Evolutionary conservation across 2,329 filamentous ascomycete genomes (phyloP).

Genomic region (Cytospora chrysosperma): DNA sequence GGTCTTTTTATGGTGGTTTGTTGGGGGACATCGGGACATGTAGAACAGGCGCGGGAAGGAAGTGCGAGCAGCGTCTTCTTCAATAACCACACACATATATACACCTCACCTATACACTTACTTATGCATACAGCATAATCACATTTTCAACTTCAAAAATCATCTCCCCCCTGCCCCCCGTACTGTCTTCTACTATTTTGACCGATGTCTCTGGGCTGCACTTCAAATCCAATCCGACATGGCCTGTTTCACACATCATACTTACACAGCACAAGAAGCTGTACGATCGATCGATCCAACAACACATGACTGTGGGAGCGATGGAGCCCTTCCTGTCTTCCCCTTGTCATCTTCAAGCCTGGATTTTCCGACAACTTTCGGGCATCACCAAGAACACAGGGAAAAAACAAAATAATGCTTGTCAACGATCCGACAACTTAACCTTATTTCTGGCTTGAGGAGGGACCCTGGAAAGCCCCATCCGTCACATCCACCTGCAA

Average conservation of each 20-base stretch:
- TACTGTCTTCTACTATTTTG: too few species aligned
- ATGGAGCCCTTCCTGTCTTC: background rate
- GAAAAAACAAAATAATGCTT: too few species aligned
- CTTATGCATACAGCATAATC: too few species aligned
- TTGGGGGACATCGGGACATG: too few species aligned
- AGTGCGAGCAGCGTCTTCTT: too few species aligned
- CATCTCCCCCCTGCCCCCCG: too few species aligned
- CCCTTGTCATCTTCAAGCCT: background rate
- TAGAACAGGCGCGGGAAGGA: too few species aligned
- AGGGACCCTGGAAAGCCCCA: too few species aligned
- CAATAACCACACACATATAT: too few species aligned
- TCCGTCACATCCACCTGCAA: background rate
- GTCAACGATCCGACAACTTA: background rate
- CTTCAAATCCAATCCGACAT: background rate
- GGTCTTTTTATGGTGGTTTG: too few species aligned
- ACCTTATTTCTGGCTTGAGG: background rate
- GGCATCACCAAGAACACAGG: slow-evolving; percentile 1
- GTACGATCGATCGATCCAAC: slow-evolving; percentile 14
- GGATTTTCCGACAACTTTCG: slow-evolving; percentile 17
- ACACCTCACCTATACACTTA: background rate
- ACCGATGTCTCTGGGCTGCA: background rate
- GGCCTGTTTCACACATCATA: background rate
- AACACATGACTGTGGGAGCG: too few species aligned
- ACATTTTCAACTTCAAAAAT: background rate
- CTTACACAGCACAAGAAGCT: background rate